Evolutionary conservation across 169 alveolate genomes (phyloP).

Genomic region (Besnoitia besnoiti): DNA sequence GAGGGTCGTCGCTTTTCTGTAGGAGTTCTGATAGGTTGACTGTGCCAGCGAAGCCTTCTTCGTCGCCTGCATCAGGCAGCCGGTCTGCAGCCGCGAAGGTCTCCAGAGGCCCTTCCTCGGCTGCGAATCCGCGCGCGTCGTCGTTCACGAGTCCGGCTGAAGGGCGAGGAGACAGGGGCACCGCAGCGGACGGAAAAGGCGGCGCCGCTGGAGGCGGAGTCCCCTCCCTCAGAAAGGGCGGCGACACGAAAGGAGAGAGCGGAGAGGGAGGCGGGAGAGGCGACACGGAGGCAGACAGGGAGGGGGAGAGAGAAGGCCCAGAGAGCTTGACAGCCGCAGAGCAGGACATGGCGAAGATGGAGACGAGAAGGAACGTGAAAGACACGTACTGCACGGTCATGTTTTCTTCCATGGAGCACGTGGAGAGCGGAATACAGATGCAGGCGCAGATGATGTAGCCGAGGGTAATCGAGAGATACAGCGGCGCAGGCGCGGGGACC

Average conservation of each 20-base stretch:
- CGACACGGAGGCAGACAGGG: not conserved
- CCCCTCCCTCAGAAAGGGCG: no score
- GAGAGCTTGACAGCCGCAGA: constrained; percentile 17
- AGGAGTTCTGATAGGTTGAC: no score
- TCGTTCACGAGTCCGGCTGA: no score
- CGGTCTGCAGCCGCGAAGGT: no score
- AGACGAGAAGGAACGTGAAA: constrained; percentile 27
- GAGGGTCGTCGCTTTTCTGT: no score
- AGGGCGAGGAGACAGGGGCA: no score
- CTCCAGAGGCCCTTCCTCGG: no score
- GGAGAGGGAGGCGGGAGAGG: not conserved
- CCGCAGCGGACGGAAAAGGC: no score
- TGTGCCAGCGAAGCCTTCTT: no score
- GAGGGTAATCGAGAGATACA: not conserved
- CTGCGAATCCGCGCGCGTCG: no score
- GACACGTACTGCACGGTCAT: constrained; percentile 40
- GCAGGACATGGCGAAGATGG: constrained; percentile 24
- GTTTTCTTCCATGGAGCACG: constrained; percentile 52
- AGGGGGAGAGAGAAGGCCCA: not conserved
- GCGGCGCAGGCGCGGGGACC: not conserved
- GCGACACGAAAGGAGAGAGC: not conserved
- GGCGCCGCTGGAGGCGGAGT: no score
- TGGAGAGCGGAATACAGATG: constrained; percentile 53
- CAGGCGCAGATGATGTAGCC: constrained; percentile 36
- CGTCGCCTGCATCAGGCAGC: no score